These are phyloP conservation scores for Paradendryphiella salina DNA, from an alignment of 2,329 filamentous ascomycete genomes.

Conservation along the genomic window DNA sequence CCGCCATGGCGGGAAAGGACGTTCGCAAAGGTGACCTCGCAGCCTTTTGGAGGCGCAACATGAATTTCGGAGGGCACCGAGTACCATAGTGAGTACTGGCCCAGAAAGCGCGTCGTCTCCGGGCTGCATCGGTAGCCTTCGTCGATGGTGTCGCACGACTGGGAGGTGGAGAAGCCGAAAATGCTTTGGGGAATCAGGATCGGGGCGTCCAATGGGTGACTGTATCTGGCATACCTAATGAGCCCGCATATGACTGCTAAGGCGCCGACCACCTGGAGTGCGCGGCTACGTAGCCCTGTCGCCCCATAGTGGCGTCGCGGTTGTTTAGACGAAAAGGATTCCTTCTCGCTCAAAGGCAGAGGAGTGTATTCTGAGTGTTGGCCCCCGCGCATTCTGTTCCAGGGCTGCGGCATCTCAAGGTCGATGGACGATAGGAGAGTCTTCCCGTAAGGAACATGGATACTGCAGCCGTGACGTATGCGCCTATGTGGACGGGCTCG, in stretches of 20 bases:
- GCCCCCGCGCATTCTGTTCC: constrained; percentile 34
- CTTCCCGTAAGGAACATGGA: background rate
- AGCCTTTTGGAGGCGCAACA: constrained; percentile 64
- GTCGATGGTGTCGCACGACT: constrained; percentile 57
- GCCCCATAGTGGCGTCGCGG: constrained; percentile 17
- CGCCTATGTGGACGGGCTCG: background rate
- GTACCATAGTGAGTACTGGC: constrained; percentile 87
- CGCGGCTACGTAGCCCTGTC: constrained; percentile 16
- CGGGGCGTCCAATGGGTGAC: background rate
- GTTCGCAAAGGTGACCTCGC: constrained; percentile 77
- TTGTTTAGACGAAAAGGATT: constrained; percentile 24
- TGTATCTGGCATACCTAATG: constrained; percentile 23
- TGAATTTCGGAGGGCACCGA: constrained; percentile 69
- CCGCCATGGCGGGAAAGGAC: constrained; percentile 84
- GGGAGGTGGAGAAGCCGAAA: constrained; percentile 18
- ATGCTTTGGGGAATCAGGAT: constrained; percentile 25
- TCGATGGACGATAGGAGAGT: background rate
- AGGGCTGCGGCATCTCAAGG: constrained; percentile 28
- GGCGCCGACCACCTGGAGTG: constrained; percentile 23
- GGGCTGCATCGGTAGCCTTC: constrained; percentile 66
- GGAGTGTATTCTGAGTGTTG: constrained; percentile 32
- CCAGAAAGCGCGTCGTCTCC: constrained; percentile 71
- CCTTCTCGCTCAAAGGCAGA: constrained; percentile 40
- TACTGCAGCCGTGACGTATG: constrained; percentile 3
- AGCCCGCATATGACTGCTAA: constrained; percentile 31